Conservation (phyloP, 768 basidiomycete genomes). For the Porpolomopsis calyptriformis region DNA sequence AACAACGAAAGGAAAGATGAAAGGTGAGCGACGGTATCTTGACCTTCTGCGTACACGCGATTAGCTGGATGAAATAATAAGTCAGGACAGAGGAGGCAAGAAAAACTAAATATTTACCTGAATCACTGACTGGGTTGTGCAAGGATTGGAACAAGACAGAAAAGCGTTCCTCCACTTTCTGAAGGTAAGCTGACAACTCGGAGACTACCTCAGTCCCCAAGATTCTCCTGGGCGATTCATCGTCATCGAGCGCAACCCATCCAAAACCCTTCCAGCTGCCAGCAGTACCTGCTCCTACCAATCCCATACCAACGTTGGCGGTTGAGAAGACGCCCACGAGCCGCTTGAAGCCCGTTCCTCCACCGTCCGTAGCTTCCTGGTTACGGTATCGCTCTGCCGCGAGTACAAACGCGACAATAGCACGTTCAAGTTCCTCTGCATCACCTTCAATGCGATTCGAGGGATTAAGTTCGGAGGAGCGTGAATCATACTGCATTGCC, state of each 20-base stretch:
- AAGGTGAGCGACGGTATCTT: conserved; percentile 44
- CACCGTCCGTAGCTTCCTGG: conserved; percentile 21
- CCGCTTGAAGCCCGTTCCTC: conserved; percentile 29
- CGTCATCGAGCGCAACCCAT: conserved; percentile 51
- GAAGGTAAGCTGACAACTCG: conserved; percentile 40
- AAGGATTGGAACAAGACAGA: conserved; percentile 26
- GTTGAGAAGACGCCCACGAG: conserved; percentile 52
- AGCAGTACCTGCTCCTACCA: conserved; percentile 71
- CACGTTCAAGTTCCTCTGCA: conserved; percentile 65
- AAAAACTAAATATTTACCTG: conserved; percentile 22
- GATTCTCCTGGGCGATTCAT: conserved; percentile 35
- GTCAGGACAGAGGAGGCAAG: neutral
- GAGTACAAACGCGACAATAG: conserved; percentile 53
- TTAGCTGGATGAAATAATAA: conserved; percentile 21
- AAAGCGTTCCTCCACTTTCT: conserved; percentile 42
- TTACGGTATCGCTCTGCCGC: conserved; percentile 58
- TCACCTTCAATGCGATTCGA: conserved; percentile 64
- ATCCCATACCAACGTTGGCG: conserved; percentile 57
- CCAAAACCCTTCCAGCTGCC: conserved; percentile 82
- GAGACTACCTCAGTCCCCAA: conserved; percentile 43
- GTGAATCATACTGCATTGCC: conserved; percentile 75
- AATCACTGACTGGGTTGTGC: conserved; percentile 22
- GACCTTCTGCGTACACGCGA: conserved; percentile 33
- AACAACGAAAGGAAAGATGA: conserved; percentile 48
- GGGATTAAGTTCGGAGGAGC: conserved; percentile 49